These are phyloP conservation scores for Tritrichomonas foetus DNA, from an alignment of 208 protist species.

Conservation along the genomic window DNA sequence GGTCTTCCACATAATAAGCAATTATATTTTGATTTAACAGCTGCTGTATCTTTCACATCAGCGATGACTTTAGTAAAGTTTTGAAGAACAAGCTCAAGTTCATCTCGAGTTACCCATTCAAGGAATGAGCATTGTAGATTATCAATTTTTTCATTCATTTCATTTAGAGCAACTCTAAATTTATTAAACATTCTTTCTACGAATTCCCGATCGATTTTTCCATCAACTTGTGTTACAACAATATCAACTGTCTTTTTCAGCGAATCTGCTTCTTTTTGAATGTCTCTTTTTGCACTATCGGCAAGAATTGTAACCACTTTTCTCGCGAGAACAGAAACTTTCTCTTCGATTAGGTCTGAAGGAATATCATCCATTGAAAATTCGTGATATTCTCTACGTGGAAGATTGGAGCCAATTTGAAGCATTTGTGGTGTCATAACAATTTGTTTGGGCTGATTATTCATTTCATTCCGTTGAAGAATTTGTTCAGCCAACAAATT, in stretches of 20 bases:
- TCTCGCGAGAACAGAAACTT: not conserved
- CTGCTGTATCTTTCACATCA: not conserved
- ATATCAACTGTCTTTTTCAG: not conserved
- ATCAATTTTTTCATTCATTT: slow-evolving; percentile 12
- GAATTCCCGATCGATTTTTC: slow-evolving; percentile 8
- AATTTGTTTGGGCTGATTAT: not conserved
- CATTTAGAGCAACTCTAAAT: not conserved
- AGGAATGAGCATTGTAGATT: not conserved
- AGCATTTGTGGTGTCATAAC: no score
- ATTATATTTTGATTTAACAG: not conserved
- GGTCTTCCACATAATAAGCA: slow-evolving; percentile 10
- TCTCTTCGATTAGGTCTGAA: not conserved
- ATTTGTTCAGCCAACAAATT: no score
- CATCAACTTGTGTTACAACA: not conserved
- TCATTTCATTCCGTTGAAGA: no score
- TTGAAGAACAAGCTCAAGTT: not conserved
- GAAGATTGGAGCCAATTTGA: not conserved
- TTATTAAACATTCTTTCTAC: slow-evolving; percentile 39
- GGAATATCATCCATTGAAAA: not conserved
- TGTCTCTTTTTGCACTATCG: not conserved
- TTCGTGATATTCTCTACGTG: not conserved
- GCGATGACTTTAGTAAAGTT: not conserved
- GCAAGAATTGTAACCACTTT: not conserved
- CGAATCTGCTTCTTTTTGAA: not conserved
- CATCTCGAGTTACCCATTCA: slow-evolving; percentile 7